These are phyloP conservation scores for Gossypium trilobum DNA, from an alignment of 441 rosid genomes.

Conservation along the genomic window DNA sequence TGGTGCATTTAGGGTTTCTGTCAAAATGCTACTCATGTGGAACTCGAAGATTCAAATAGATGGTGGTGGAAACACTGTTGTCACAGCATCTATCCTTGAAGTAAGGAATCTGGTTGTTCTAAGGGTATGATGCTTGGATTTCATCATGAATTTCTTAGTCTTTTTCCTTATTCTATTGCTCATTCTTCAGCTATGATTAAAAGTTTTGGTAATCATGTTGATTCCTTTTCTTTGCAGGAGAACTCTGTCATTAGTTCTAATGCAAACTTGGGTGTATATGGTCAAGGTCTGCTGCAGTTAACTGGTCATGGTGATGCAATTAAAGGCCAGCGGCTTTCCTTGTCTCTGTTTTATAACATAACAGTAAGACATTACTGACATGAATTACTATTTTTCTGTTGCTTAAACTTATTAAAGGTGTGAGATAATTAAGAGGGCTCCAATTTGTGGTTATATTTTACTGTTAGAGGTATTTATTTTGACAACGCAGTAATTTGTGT, in stretches of 20 bases:
- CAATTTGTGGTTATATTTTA: conserved; percentile 2
- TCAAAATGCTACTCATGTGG: conserved; percentile 95
- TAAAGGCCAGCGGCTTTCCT: conserved; percentile 84
- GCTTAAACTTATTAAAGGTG: background rate
- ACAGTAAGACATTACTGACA: conserved; percentile 51
- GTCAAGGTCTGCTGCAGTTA: conserved; percentile 81
- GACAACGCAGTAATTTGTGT: background rate
- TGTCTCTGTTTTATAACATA: conserved; percentile 88
- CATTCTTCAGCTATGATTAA: background rate
- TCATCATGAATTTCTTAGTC: conserved; percentile 11
- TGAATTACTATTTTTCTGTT: conserved; percentile 6
- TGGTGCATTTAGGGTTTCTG: conserved; percentile 91
- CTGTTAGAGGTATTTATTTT: background rate
- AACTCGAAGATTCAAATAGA: conserved; percentile 87
- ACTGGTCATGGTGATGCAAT: conserved; percentile 88
- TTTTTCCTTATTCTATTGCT: background rate
- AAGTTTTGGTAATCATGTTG: conserved; percentile 15
- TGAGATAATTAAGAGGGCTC: background rate
- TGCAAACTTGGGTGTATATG: conserved; percentile 78
- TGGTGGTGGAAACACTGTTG: conserved; percentile 88
- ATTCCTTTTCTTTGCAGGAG: conserved; percentile 48
- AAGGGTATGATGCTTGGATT: conserved; percentile 47
- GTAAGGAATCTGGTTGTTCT: conserved; percentile 93
- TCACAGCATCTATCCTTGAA: conserved; percentile 87
- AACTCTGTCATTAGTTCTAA: conserved; percentile 77